Conservation (phyloP, 331 rosid species). For the Stylosanthes scabra region DNA sequence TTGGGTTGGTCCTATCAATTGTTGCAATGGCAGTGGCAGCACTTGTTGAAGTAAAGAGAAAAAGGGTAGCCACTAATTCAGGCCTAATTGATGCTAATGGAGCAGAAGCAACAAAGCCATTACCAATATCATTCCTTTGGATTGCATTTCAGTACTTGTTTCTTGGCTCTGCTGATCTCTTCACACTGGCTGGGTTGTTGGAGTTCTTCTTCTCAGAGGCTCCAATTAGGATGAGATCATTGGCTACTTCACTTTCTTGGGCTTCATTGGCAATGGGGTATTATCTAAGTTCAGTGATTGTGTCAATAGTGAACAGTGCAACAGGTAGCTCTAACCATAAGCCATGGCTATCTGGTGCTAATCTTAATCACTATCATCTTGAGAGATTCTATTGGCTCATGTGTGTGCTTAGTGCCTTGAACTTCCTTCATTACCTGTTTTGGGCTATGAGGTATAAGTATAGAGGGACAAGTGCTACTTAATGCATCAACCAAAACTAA, state of each 20-base stretch:
- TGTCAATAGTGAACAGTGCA: conserved; percentile 68
- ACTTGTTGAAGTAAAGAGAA: conserved; percentile 76
- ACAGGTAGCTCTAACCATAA: conserved; percentile 47
- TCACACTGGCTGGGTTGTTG: conserved; percentile 83
- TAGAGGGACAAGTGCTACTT: conserved; percentile 47
- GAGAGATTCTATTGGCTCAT: conserved; percentile 93
- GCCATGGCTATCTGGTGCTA: conserved; percentile 79
- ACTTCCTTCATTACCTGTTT: conserved; percentile 79
- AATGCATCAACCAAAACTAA: conserved; percentile 28
- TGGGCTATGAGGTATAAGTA: conserved; percentile 83
- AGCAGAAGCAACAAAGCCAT: conserved; percentile 38
- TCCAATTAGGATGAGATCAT: conserved; percentile 81
- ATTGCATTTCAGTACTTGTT: conserved; percentile 86
- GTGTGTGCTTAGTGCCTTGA: conserved; percentile 85
- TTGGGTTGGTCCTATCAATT: conserved; percentile 79
- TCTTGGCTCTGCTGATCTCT: conserved; percentile 97
- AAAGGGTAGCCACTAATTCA: conserved; percentile 62
- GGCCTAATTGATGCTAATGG: conserved; percentile 47
- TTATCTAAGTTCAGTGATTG: conserved; percentile 85
- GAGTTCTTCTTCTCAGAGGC: conserved; percentile 98
- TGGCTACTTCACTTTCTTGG: conserved; percentile 96
- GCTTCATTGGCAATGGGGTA: conserved; percentile 94
- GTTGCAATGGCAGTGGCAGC: conserved; percentile 98
- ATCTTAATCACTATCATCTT: conserved; percentile 69
- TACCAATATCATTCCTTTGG: conserved; percentile 90